Percentiles rank a stretch among this genome's conserved stretches.
Evolutionary conservation across 805 yeast species (phyloP).

Genomic region (Ogataea haglerorum): DNA sequence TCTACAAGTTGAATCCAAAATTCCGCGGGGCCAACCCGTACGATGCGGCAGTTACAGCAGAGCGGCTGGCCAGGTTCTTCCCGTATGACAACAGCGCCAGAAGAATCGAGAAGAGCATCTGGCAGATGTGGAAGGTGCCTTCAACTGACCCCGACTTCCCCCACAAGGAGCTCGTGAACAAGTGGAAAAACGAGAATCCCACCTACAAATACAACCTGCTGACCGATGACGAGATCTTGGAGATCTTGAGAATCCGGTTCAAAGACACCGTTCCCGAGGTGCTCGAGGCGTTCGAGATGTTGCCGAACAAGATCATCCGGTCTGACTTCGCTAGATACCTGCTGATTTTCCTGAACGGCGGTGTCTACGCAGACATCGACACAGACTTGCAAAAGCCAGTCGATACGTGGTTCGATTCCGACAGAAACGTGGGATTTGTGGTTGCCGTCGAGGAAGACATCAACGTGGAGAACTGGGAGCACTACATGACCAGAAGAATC

Average conservation of each 20-base stretch:
- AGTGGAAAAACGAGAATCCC: constrained; percentile 36
- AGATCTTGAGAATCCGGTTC: constrained; percentile 26
- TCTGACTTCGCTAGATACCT: constrained; percentile 59
- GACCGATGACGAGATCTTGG: constrained; percentile 33
- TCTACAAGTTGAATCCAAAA: constrained; percentile 32
- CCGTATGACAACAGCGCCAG: constrained; percentile 34
- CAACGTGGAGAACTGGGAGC: constrained; percentile 51
- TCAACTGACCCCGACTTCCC: constrained; percentile 35
- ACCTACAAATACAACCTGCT: constrained; percentile 30
- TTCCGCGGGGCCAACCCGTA: constrained; percentile 35
- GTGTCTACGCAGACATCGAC: constrained; percentile 60
- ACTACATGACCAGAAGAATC: constrained; percentile 47
- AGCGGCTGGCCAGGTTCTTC: constrained; percentile 30
- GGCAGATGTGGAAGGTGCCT: constrained; percentile 37
- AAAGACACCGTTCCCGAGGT: constrained; percentile 45
- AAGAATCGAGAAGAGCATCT: constrained; percentile 31
- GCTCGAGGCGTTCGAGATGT: constrained; percentile 47
- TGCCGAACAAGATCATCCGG: constrained; percentile 51
- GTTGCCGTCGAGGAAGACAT: constrained; percentile 54
- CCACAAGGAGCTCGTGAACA: constrained; percentile 28
- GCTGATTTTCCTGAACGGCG: constrained; percentile 52
- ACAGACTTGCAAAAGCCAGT: constrained; percentile 54
- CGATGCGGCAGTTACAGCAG: constrained; percentile 30
- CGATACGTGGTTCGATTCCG: constrained; percentile 59
- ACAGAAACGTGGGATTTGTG: constrained; percentile 49